Base-by-base conservation (phyloP, 73 alveolate species). In the Stentor coeruleus region DNA sequence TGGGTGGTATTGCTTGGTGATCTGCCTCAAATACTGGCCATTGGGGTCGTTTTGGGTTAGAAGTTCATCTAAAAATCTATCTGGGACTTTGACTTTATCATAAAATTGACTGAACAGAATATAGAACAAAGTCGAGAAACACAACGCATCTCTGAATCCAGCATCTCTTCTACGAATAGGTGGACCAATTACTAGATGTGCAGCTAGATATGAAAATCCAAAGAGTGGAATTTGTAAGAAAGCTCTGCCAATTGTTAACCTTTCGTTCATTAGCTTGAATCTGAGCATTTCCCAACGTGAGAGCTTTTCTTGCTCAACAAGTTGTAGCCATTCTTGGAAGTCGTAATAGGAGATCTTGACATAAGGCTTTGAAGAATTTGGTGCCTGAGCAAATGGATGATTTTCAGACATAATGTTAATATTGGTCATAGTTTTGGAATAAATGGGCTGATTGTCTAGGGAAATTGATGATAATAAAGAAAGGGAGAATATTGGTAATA, bases 141-240 rank as follows among this genome's bases (percentile, higher is more conserved):
- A 75, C 35, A 75, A 20, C 1, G 59, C 38, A 11, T 75, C 83
- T 40, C 83, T 75, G 77, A 75, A 2, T 20, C 83, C 83, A 20
- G 83, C 83, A 6, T 75, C 74, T 1, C 83, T 36, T 75, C 83
- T 75, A n/a, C 59, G 15, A 14, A 75, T 14, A 20, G 83, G 59
- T n/a, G 83, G 83, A 39, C 83, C 83, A 28, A 75, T 75, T 1
- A 75, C 83, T 6, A 37, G 1, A n/a, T 31, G 26, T 75, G 80
- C 83, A n/a, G 35, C n/a, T 35, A 37, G 38, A n/a, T 40, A 75
- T n/a, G 83, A 75, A 31, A 37, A 38, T 15, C 35, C 83, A 31
- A 75, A 37, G 77, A 75, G 20, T 2, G 83, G 83, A 20, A 75
- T 35, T 39, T 75, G 59, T n/a, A 75, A 33, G 26, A 75, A 39